Percentiles rank a stretch among this genome's conserved stretches.
These are phyloP conservation scores for Cucurbita pepo DNA, from an alignment of 306 rosid genomes.

Conservation along the genomic window DNA sequence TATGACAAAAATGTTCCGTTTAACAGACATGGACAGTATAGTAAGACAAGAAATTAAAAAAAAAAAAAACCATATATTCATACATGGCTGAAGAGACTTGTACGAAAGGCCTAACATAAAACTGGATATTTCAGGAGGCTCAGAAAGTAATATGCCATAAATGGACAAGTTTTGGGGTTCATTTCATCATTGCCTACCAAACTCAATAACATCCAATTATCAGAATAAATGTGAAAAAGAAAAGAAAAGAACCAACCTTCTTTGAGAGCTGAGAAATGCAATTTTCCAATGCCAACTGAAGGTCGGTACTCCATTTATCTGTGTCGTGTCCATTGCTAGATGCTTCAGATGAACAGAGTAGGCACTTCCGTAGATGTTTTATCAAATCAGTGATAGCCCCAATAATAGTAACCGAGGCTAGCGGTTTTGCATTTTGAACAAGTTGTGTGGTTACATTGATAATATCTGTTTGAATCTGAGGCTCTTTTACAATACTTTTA, in stretches of 20 bases:
- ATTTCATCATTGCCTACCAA: neutral
- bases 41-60: neutral
- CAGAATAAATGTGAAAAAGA: neutral
- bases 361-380: constrained; percentile 67
- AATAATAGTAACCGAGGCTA: constrained; percentile 41
- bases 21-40: neutral
- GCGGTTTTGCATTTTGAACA: constrained; percentile 51
- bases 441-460: constrained; percentile 47
- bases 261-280: constrained; percentile 56
- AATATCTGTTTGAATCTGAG: constrained; percentile 48
- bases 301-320: constrained; percentile 37
- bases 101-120: neutral
- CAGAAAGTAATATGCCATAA: neutral
- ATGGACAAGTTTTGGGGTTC: neutral
- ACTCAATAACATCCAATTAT: constrained; percentile 7
- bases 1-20: neutral
- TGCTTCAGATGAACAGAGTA: constrained; percentile 45
- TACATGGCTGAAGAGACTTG: neutral
- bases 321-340: constrained; percentile 24
- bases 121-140: neutral
- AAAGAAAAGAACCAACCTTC: constrained; percentile 39
- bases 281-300: constrained; percentile 52
- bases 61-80: neutral
- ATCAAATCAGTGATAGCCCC: constrained; percentile 71
- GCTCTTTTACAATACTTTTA: constrained; percentile 60